Evolutionary conservation across 495 filamentous ascomycete genomes (phyloP).

Genomic region (Diplogelasinospora grovesii): DNA sequence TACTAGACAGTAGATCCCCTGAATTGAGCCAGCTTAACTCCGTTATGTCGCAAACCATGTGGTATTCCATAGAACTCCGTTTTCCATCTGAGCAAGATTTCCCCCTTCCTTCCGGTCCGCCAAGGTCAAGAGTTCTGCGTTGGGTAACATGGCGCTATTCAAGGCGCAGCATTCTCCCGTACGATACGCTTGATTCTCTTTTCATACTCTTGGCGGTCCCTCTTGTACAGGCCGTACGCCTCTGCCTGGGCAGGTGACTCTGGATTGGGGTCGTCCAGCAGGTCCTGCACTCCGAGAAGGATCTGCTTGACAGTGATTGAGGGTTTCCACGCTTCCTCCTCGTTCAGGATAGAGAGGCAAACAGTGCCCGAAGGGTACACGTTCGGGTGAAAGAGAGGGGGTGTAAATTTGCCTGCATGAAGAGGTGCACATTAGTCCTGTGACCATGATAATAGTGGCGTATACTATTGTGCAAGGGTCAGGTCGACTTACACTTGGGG

Average conservation of each 20-base stretch:
- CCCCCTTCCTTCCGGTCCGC: conserved; percentile 1
- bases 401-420: conserved; percentile 82
- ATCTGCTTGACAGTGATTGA: conserved; percentile 98
- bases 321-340: conserved; percentile 97
- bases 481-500: conserved; percentile 73
- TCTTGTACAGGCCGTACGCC: conserved; percentile 95
- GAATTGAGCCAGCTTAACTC: too few relatives aligned
- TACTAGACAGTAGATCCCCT: too few relatives aligned
- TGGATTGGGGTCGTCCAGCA: conserved; percentile 93
- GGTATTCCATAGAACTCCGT: conserved; percentile 17
- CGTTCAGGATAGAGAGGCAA: conserved; percentile 94
- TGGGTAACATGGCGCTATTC: conserved; percentile 1
- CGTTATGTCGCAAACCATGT: conserved; percentile 8
- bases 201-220: conserved; percentile 81
- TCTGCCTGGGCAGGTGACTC: conserved; percentile 96
- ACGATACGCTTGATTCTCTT: conserved; percentile 80
- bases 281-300: conserved; percentile 87
- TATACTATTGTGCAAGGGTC: not conserved
- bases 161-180: conserved; percentile 67
- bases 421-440: conserved; percentile 18
- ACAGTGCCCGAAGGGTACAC: conserved; percentile 98
- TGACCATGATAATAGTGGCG: conserved; percentile 7
- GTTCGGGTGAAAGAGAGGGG: conserved; percentile 96
- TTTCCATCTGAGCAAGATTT: too few relatives aligned
- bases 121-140: not conserved